Base-by-base conservation (phyloP, 345 rosid genomes). In the Aegle marmelos region DNA sequence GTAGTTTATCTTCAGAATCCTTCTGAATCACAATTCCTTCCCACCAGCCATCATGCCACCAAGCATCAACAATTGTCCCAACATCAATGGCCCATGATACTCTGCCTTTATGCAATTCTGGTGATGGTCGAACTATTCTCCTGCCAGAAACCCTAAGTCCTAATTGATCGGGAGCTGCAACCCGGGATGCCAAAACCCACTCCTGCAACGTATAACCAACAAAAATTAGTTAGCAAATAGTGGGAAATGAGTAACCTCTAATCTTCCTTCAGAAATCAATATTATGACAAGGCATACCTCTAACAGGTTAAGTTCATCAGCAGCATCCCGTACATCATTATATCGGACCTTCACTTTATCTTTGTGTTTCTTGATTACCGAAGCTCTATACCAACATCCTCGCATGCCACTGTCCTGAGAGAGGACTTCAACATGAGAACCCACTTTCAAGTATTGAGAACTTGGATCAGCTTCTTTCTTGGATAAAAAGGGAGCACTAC, bases 31-130 rank as follows among this genome's bases (percentile, higher is more conserved):
- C 91, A 17, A 92, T 88, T 74, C 98, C 98, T 86, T 94, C 98
- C 91, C 93, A 91, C 97, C 97, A 94, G 13, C 91, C 96, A 77
- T 89, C 91, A 83, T 87, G 85, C 91, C 92, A 79, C 97, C 97
- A 92, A n/a, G 78, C 97, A 80, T 94, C 98, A 77, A 94, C 94
- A 76, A 90, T 74, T 65, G 86, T 73, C 58, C 97, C 98, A 83
- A 86, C 84, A 62, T 76, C 85, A 74, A 87, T 37, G 4, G 56
- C 72, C 48, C 72, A 77, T 25, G 77, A 67, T 53, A 64, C 77
- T 30, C 45, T 79, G 70, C 74, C 86, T 63, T 77, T 56, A 17
- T 56, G 30, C 19, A 45, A 69, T 57, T 75, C 73, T 13, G 70
- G 79, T 27, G 30, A 13, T 53, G 97, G 98, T 13, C 96, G 92